These are phyloP conservation scores for Paracamarosporium sp. DNA, from an alignment of 2,329 filamentous ascomycete species.

Conservation along the genomic window DNA sequence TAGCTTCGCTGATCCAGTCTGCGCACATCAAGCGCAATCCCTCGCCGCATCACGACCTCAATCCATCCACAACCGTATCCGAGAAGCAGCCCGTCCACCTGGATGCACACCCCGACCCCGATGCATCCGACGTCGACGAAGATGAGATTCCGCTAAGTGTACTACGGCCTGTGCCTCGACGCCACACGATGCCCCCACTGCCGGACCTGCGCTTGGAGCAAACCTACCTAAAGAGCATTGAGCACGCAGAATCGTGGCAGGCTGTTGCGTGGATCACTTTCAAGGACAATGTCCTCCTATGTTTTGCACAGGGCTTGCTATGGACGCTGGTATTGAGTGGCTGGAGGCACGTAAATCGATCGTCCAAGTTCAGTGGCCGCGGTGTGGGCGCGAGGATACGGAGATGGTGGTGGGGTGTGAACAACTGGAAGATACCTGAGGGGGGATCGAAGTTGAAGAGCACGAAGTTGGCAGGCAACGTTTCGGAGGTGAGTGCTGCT, in stretches of 20 bases:
- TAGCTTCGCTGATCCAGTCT: constrained; percentile 81
- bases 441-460: constrained; percentile 28
- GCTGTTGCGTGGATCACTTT: constrained; percentile 83
- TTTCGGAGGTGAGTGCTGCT: constrained; percentile 44
- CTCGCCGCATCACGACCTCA: constrained; percentile 75
- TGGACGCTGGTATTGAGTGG: constrained; percentile 86
- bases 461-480: constrained; percentile 40
- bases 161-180: constrained; percentile 61
- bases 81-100: constrained; percentile 66
- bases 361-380: constrained; percentile 76
- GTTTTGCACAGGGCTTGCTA: constrained; percentile 84
- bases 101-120: constrained; percentile 43
- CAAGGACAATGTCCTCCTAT: constrained; percentile 84
- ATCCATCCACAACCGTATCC: constrained; percentile 78
- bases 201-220: constrained; percentile 95
- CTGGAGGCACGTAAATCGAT: constrained; percentile 89
- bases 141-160: constrained; percentile 75
- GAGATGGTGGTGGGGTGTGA: constrained; percentile 94
- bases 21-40: constrained; percentile 78
- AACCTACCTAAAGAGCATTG: constrained; percentile 92
- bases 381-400: constrained; percentile 78
- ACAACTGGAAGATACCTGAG: constrained; percentile 72
- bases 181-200: constrained; percentile 70
- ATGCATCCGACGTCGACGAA: constrained; percentile 61
- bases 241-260: constrained; percentile 78